phyloP scores from a whole-genome alignment of 768 basidiomycete genomes.

The Auricularia sp. region DNA sequence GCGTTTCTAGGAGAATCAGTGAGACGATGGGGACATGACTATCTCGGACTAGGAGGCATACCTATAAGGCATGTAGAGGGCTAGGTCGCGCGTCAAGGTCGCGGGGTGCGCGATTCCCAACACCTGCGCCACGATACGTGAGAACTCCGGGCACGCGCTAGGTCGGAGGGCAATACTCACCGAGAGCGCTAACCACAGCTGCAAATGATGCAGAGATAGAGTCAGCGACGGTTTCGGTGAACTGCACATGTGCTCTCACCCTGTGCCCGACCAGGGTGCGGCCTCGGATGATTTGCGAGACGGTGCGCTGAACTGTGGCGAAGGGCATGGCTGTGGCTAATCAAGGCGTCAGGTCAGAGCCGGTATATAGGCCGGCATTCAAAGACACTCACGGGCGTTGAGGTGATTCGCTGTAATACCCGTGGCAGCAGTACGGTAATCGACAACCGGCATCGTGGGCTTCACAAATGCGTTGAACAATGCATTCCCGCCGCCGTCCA shows the following conservation, averaged over 20 bases:
- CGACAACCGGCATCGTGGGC: conserved; percentile 54
- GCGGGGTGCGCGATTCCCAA: conserved; percentile 42
- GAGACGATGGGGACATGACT: conserved; percentile 31
- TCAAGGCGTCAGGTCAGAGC: not conserved
- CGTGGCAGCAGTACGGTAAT: conserved; percentile 61
- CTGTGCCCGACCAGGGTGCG: conserved; percentile 47
- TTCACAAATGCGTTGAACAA: conserved; percentile 42
- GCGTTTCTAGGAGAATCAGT: conserved; percentile 26
- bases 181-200: conserved; percentile 10
- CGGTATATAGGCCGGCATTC: not conserved
- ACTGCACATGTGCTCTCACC: conserved; percentile 29
- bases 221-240: no score
- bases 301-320: conserved; percentile 34
- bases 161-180: conserved; percentile 1
- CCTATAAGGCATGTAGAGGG: conserved; percentile 41
- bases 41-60: conserved; percentile 23
- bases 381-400: conserved; percentile 24
- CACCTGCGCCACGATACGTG: conserved; percentile 24
- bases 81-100: conserved; percentile 43
- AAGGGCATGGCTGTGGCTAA: conserved; percentile 34
- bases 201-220: not conserved
- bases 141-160: not conserved
- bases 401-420: conserved; percentile 33
- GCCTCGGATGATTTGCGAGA: conserved; percentile 31
- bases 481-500: conserved; percentile 36